Conservation (phyloP, 768 basidiomycete genomes). For the Tulasnella sp. region DNA sequence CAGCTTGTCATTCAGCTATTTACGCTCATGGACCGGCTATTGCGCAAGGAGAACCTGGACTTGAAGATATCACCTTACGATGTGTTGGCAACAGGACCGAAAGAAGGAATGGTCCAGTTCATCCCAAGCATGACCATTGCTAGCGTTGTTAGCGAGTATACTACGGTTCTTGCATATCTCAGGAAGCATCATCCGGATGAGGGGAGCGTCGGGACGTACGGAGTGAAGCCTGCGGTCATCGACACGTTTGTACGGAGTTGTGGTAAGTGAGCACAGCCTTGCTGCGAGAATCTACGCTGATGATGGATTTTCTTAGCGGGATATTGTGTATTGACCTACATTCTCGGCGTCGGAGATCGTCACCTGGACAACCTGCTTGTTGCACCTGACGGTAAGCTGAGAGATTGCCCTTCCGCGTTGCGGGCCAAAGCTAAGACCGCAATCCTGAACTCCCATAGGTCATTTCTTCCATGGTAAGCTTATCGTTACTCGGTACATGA, state of each 20-base stretch:
- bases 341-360: slow-evolving; percentile 95
- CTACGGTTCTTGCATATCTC: slow-evolving; percentile 84
- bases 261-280: slow-evolving; percentile 57
- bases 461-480: slow-evolving; percentile 93
- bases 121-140: slow-evolving; percentile 96
- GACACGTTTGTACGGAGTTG: slow-evolving; percentile 97
- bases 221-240: slow-evolving; percentile 91
- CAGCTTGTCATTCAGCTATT: slow-evolving; percentile 98
- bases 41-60: slow-evolving; percentile 94
- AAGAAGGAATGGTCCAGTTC: slow-evolving; percentile 96
- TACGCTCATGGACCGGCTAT: slow-evolving; percentile 92
- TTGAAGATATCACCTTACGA: slow-evolving; percentile 88
- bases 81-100: slow-evolving; percentile 86
- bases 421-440: background rate
- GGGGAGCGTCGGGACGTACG: slow-evolving; percentile 90
- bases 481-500: background rate
- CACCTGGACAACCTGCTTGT: slow-evolving; percentile 95
- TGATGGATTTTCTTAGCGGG: slow-evolving; percentile 64
- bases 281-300: background rate
- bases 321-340: slow-evolving; percentile 95
- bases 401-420: slow-evolving; percentile 36
- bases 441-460: slow-evolving; percentile 47
- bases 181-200: slow-evolving; percentile 88
- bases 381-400: slow-evolving; percentile 74
- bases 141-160: slow-evolving; percentile 90